Conservation (phyloP, 1,139 yeast genomes). For the Starmera stellimalicola region DNA sequence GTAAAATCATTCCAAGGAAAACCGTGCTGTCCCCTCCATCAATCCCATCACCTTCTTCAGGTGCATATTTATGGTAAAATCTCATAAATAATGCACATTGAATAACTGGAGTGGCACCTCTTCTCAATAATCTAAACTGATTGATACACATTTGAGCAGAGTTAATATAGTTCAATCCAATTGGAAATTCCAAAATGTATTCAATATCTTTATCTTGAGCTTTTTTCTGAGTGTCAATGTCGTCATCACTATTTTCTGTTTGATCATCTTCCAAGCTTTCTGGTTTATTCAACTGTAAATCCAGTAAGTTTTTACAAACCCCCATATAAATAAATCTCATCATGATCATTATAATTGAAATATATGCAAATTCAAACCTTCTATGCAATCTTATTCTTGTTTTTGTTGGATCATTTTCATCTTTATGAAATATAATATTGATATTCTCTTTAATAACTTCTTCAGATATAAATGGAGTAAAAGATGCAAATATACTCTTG, state of each 20-base stretch:
- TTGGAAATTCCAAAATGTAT: slow-evolving; percentile 38
- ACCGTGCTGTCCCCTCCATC: slow-evolving; percentile 43
- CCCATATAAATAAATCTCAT: slow-evolving; percentile 31
- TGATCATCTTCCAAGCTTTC: background rate
- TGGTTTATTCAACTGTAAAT: slow-evolving; percentile 2
- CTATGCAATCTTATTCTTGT: slow-evolving; percentile 24
- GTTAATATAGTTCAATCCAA: slow-evolving; percentile 33
- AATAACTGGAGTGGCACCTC: slow-evolving; percentile 36
- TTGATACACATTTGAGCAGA: slow-evolving; percentile 43
- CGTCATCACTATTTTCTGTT: slow-evolving; percentile 7
- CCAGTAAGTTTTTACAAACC: slow-evolving; percentile 12
- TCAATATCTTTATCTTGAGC: slow-evolving; percentile 14
- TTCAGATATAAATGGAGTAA: slow-evolving; percentile 41
- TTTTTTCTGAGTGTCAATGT: too few relatives aligned
- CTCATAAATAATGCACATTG: slow-evolving; percentile 37
- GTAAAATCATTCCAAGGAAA: slow-evolving; percentile 34
- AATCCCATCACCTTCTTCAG: slow-evolving; percentile 41
- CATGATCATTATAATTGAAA: slow-evolving; percentile 34
- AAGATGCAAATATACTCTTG: slow-evolving; percentile 30
- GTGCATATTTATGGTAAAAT: slow-evolving; percentile 36
- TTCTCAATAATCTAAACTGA: slow-evolving; percentile 36
- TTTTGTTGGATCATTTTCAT: slow-evolving; percentile 13
- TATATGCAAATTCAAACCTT: slow-evolving; percentile 36
- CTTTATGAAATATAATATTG: slow-evolving; percentile 20
- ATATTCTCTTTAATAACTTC: slow-evolving; percentile 22